Base-by-base conservation (phyloP, 805 yeast species). In the Candida boleticola region DNA sequence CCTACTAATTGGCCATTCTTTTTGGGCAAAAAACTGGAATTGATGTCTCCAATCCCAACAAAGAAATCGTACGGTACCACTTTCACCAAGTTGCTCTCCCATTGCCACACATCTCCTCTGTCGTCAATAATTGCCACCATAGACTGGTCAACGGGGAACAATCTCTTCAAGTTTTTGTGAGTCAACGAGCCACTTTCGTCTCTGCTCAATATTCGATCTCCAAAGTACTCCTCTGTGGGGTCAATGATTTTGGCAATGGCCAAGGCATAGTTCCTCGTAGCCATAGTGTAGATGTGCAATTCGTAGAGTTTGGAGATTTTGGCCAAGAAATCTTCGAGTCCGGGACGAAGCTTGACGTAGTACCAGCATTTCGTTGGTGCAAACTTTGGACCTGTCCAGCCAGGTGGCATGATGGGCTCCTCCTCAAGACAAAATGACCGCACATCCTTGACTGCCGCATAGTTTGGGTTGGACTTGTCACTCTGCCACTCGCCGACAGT, bases 41-140 rank as follows among this genome's bases (percentile, higher is more conserved):
- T 93, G 56, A 93, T 93, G 67, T 93, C 99, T 22, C 99, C 99
- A 43, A 92, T 89, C 9, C 98, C 98, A 29, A 90, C 95, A 55
- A 93, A 93, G 54, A 93, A 93, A 59, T 88, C 96, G 60, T 89
- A 93, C 0, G 99, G 99, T 1, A 89, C 85, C 4, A 92, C 98
- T 63, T 92, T 88, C 44, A 93, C 80, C 52, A 93, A 68, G 58
- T 93, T 90, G 10, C 85, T 82, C 51, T 89, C 86, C 99, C 99
- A 93, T 56, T 86, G 87, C 99, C 99, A 93, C 17, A 93, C 99
- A 61, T 93, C 99, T 2, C 97, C 99, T 59, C 99, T 77, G 61
- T 93, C 99, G 62, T 93, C 99, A 45, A 93, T 93, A 36, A 93
- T 83, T 2, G 87, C 93, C 25, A 93, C 99, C 96, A 93, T 85